These are phyloP conservation scores for Colletotrichum sp. DNA, from an alignment of 2,329 filamentous ascomycete genomes.

Conservation along the genomic window DNA sequence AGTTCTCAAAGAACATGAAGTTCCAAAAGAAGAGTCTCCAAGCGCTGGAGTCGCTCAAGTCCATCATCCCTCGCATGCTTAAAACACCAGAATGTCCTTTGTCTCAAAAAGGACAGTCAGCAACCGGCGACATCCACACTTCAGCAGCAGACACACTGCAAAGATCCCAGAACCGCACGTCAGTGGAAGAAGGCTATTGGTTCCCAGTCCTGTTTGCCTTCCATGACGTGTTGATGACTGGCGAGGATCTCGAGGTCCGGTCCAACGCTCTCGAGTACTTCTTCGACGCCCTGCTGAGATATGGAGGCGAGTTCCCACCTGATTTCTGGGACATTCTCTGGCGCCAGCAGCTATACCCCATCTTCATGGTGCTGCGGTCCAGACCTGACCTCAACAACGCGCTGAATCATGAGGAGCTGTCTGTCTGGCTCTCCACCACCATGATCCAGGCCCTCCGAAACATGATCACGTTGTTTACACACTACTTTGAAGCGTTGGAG, in stretches of 20 bases:
- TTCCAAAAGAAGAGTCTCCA: slow-evolving; percentile 99
- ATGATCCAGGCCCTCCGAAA: slow-evolving; percentile 99
- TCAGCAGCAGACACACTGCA: slow-evolving; percentile 49
- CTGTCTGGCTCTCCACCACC: slow-evolving; percentile 97
- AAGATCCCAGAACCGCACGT: slow-evolving; percentile 75
- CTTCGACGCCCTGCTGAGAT: slow-evolving; percentile 89
- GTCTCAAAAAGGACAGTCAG: slow-evolving; percentile 62
- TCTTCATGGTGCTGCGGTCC: slow-evolving; percentile 97
- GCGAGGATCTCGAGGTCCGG: slow-evolving; percentile 95
- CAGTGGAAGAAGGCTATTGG: slow-evolving; percentile 97
- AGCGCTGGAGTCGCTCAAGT: slow-evolving; percentile 93
- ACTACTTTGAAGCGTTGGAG: slow-evolving; percentile 95
- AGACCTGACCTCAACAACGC: slow-evolving; percentile 97
- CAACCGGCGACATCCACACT: slow-evolving; percentile 37
- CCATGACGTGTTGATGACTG: slow-evolving; percentile 98
- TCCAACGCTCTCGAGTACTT: slow-evolving; percentile 93
- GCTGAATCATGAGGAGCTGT: slow-evolving; percentile 93
- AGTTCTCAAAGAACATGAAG: slow-evolving; percentile 98
- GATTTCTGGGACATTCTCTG: slow-evolving; percentile 99
- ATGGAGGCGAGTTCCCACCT: slow-evolving; percentile 87
- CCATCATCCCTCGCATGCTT: slow-evolving; percentile 92
- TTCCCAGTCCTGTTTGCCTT: slow-evolving; percentile 98
- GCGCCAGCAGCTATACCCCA: slow-evolving; percentile 95
- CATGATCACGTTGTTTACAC: slow-evolving; percentile 98
- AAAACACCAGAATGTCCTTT: slow-evolving; percentile 94